A percentile compares a stretch with the other conserved stretches of the same genome.
Conservation (phyloP, 495 filamentous ascomycete species). For the Penicillium subrubescens region DNA sequence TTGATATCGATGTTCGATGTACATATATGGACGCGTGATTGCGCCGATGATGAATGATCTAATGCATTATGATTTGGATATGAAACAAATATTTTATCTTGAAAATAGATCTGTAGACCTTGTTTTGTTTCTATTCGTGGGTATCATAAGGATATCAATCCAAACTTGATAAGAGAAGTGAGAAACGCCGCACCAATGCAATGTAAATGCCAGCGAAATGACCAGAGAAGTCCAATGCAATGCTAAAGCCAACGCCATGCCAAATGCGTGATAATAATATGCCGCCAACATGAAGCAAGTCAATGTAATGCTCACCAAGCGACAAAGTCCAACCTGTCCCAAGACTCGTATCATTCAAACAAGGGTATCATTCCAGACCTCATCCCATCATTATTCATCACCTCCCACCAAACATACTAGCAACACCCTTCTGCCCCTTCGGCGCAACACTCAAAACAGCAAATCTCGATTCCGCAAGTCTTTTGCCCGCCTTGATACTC, state of each 20-base stretch:
- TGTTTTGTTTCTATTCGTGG: neutral
- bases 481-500: constrained; percentile 72
- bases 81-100: neutral
- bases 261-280: neutral
- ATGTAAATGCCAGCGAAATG: neutral
- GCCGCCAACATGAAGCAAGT: neutral
- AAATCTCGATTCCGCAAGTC: constrained; percentile 75
- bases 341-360: neutral
- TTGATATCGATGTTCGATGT: constrained; percentile 10
- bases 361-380: neutral
- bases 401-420: constrained; percentile 44
- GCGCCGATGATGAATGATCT: constrained; percentile 18
- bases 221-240: neutral
- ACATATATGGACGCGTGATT: constrained; percentile 22
- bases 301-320: neutral
- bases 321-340: neutral
- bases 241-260: neutral
- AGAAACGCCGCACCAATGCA: neutral
- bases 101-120: neutral
- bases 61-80: constrained; percentile 31
- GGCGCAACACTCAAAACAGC: constrained; percentile 58
- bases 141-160: neutral
- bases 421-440: constrained; percentile 64
- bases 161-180: neutral
- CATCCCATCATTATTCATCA: neutral